Conservation (phyloP, 768 basidiomycete genomes). For the Mycena sanguinolenta region DNA sequence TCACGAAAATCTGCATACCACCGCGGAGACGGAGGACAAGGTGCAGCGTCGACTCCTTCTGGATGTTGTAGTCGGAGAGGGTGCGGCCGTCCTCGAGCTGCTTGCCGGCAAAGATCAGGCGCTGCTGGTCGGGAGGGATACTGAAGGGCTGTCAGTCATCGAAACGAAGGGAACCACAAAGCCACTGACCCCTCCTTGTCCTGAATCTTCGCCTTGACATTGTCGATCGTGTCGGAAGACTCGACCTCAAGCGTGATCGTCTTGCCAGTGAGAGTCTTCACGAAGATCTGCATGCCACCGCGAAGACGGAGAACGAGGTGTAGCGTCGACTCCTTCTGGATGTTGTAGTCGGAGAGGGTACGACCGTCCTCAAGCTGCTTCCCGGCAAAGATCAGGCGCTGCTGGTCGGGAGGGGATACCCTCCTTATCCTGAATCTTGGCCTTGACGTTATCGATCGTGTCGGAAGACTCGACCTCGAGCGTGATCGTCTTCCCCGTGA, state of each 20-base stretch:
- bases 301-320: conserved; percentile 91
- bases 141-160: background rate
- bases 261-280: conserved; percentile 91
- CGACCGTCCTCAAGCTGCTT: conserved; percentile 97
- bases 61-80: conserved; percentile 8
- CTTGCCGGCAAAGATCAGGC: background rate
- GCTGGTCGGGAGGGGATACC: conserved; percentile 91
- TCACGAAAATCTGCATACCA: conserved; percentile 93
- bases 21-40: conserved; percentile 89
- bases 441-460: conserved; percentile 83
- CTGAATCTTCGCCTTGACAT: conserved; percentile 87
- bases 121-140: background rate
- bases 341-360: conserved; percentile 90
- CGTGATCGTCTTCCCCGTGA: conserved; percentile 94
- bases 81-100: conserved; percentile 1
- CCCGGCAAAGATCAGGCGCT: conserved; percentile 96
- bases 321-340: conserved; percentile 96
- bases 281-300: conserved; percentile 93
- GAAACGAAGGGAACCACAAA: background rate
- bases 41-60: conserved; percentile 7
- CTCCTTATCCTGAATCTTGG: conserved; percentile 90
- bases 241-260: conserved; percentile 97
- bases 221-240: conserved; percentile 94
- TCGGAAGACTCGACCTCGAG: conserved; percentile 86
- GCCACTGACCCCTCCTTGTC: conserved; percentile 74